Percentiles rank a stretch among this genome's conserved stretches.
phyloP scores from a whole-genome alignment of 2,329 filamentous ascomycete genomes.

The Neophaeococcomyces aloes region DNA sequence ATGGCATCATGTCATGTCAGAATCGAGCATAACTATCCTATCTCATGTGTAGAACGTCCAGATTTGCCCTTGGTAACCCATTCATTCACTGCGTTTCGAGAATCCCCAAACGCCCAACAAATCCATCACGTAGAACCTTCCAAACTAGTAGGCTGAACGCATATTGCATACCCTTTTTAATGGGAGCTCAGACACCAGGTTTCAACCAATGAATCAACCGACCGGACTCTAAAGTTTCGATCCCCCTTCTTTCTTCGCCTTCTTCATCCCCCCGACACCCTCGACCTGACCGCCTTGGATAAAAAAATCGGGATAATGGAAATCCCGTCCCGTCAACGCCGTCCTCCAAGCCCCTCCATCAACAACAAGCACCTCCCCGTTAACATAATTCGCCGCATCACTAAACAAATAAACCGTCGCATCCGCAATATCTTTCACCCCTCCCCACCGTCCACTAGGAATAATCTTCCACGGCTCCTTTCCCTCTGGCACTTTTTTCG shows the following conservation, averaged over 20 bases:
- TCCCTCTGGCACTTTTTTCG: slow-evolving; percentile 43
- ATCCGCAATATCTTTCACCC: slow-evolving; percentile 78
- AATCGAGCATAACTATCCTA: too few relatives aligned
- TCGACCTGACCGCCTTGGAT: slow-evolving; percentile 42
- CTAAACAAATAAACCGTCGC: slow-evolving; percentile 83
- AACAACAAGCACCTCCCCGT: slow-evolving; percentile 64
- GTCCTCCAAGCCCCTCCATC: slow-evolving; percentile 45
- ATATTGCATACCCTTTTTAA: too few relatives aligned
- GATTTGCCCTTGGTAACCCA: too few relatives aligned
- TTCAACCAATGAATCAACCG: too few relatives aligned
- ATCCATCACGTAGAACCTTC: too few relatives aligned
- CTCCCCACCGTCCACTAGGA: slow-evolving; percentile 65
- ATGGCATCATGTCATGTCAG: too few relatives aligned
- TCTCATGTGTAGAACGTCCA: too few relatives aligned
- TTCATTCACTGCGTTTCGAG: too few relatives aligned
- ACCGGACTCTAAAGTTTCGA: too few relatives aligned
- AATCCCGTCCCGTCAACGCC: slow-evolving; percentile 25
- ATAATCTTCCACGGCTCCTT: slow-evolving; percentile 42
- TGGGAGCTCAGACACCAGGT: too few relatives aligned
- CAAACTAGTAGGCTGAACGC: too few relatives aligned
- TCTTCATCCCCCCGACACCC: slow-evolving; percentile 50
- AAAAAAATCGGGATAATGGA: slow-evolving; percentile 50
- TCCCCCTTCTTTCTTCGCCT: slow-evolving; percentile 44
- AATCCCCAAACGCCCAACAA: too few relatives aligned
- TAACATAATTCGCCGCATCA: slow-evolving; percentile 75